Evolutionary conservation across 441 rosid species (phyloP).

Genomic region (Gossypium gossypioides): DNA sequence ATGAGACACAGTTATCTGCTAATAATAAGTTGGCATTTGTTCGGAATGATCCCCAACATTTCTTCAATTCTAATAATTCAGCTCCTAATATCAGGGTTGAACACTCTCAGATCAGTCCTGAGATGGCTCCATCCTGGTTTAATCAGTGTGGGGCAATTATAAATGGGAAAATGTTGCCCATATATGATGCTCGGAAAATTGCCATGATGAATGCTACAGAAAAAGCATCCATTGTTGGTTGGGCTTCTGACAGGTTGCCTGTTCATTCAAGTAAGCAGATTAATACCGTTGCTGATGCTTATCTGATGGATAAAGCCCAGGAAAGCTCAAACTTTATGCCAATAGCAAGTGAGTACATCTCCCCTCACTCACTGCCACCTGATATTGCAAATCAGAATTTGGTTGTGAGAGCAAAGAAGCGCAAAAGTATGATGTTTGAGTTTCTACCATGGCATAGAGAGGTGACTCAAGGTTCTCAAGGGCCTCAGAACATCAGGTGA

Average conservation of each 20-base stretch:
- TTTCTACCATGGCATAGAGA: slow-evolving; percentile 67
- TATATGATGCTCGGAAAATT: slow-evolving; percentile 32
- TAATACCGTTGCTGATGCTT: slow-evolving; percentile 23
- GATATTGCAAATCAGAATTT: slow-evolving; percentile 27
- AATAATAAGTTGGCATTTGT: slow-evolving; percentile 26
- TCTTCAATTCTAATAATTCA: slow-evolving; percentile 21
- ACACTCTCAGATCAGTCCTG: slow-evolving; percentile 50
- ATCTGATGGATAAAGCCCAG: slow-evolving; percentile 22
- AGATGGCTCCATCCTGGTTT: slow-evolving; percentile 74
- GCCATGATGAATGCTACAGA: slow-evolving; percentile 31
- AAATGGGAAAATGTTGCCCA: slow-evolving; percentile 52
- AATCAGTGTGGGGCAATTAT: slow-evolving; percentile 53
- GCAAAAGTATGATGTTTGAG: slow-evolving; percentile 46
- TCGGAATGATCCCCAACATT: slow-evolving; percentile 30
- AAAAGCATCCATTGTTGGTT: slow-evolving; percentile 31
- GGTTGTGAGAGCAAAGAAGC: slow-evolving; percentile 52
- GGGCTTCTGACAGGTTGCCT: slow-evolving; percentile 33
- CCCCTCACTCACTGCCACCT: slow-evolving; percentile 29
- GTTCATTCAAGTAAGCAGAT: slow-evolving; percentile 27
- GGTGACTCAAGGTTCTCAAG: slow-evolving; percentile 31
- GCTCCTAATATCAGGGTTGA: slow-evolving; percentile 29
- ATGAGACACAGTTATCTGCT: slow-evolving; percentile 22
- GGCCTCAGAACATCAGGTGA: slow-evolving; percentile 54
- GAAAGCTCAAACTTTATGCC: slow-evolving; percentile 23
- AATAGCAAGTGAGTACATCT: slow-evolving; percentile 29